These are phyloP conservation scores for Ascosphaera apis DNA, from an alignment of 2,329 filamentous ascomycete genomes.

Conservation along the genomic window DNA sequence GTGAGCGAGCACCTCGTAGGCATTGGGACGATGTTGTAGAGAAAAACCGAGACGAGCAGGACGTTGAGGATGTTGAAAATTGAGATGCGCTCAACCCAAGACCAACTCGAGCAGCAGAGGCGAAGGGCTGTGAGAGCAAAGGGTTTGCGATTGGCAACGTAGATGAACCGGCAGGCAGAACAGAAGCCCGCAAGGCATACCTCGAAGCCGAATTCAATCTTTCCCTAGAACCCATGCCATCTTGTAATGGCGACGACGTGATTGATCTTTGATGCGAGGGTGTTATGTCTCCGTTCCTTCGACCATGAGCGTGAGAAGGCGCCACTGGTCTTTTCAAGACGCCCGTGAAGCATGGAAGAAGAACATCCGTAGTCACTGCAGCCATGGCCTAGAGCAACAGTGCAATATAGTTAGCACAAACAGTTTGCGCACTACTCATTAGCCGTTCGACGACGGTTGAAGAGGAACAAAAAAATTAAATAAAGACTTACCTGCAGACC, in stretches of 20 bases:
- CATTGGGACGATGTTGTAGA: background rate
- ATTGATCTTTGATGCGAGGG: too few species aligned
- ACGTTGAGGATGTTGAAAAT: background rate
- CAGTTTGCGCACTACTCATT: background rate
- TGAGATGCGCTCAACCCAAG: background rate
- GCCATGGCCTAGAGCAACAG: background rate
- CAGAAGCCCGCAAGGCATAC: background rate
- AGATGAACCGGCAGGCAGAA: background rate
- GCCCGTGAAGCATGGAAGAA: background rate
- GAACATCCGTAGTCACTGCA: background rate
- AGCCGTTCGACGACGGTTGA: too few species aligned
- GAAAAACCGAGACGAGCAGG: background rate
- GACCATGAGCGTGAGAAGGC: too few species aligned
- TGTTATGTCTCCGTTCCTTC: too few species aligned
- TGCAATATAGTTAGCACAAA: background rate
- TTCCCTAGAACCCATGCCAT: background rate
- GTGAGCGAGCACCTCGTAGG: background rate
- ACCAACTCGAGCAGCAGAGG: background rate
- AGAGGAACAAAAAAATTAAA: too few species aligned
- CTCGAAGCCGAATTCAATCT: background rate
- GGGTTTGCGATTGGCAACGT: background rate
- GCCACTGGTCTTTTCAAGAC: background rate
- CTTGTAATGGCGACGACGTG: too few species aligned
- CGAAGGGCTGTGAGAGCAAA: background rate
- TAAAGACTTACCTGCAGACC: background rate